These are phyloP conservation scores for Hemerocallis citrina DNA, from an alignment of 106 monocot species.

Conservation along the genomic window DNA sequence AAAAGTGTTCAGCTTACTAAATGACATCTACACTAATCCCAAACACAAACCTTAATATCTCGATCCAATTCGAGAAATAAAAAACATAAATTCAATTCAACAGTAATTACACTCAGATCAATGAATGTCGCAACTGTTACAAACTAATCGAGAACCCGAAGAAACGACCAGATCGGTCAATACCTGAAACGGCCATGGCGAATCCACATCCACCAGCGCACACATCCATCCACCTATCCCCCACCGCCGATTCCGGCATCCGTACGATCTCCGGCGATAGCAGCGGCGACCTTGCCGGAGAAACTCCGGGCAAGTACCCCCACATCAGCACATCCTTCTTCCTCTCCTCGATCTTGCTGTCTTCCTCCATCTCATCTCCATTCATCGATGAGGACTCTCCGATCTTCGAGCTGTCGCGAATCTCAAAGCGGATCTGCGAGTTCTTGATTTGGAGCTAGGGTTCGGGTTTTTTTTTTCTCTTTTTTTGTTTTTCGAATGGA, in stretches of 20 bases:
- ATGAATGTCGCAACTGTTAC: too few species aligned
- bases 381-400: too few species aligned
- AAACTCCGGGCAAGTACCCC: conserved; percentile 87
- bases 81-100: too few species aligned
- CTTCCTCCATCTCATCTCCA: conserved; percentile 31
- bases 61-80: too few species aligned
- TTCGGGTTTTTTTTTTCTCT: not conserved
- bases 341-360: conserved; percentile 2
- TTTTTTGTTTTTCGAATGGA: not conserved
- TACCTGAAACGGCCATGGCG: conserved; percentile 90
- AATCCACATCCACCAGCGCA: conserved; percentile 93
- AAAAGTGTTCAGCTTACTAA: too few species aligned
- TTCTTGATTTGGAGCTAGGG: too few species aligned
- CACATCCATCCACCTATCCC: conserved; percentile 76
- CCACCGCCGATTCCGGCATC: conserved; percentile 37
- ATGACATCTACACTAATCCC: too few species aligned
- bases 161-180: not conserved
- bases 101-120: too few species aligned
- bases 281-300: conserved; percentile 73
- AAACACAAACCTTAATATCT: too few species aligned
- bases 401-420: too few species aligned
- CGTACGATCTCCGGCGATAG: conserved; percentile 42
- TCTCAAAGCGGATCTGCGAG: too few species aligned
- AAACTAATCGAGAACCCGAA: too few species aligned
- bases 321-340: conserved; percentile 87